A percentile compares a stretch with the other conserved stretches of the same genome.
phyloP scores from a whole-genome alignment of 495 filamentous ascomycete species.

The Neurospora discreta region DNA sequence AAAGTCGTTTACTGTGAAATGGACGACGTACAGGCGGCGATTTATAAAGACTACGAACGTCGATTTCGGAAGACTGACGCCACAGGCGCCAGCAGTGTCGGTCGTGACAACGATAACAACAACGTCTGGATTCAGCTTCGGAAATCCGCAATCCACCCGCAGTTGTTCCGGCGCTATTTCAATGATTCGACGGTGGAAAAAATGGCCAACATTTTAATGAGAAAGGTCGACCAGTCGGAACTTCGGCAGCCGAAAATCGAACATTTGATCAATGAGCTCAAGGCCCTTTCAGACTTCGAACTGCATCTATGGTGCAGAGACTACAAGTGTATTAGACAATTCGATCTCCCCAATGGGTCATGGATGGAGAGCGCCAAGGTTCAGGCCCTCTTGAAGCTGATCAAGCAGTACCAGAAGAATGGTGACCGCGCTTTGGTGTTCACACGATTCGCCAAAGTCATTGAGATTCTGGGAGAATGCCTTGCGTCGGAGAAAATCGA shows the following conservation, averaged over 20 bases:
- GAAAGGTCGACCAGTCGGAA: conserved; percentile 31
- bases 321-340: conserved; percentile 59
- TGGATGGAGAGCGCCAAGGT: conserved; percentile 96
- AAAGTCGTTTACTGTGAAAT: conserved; percentile 71
- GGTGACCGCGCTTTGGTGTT: conserved; percentile 85
- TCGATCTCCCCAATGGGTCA: conserved; percentile 57
- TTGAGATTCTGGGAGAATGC: conserved; percentile 79
- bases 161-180: conserved; percentile 75
- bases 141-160: conserved; percentile 85
- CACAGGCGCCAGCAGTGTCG: conserved; percentile 18
- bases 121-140: conserved; percentile 88
- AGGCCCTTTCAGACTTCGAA: conserved; percentile 67
- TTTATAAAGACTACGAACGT: conserved; percentile 49
- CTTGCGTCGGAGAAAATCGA: conserved; percentile 60
- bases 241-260: conserved; percentile 44
- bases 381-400: conserved; percentile 58
- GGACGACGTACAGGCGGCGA: conserved; percentile 51
- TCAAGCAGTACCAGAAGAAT: conserved; percentile 60
- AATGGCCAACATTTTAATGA: conserved; percentile 66
- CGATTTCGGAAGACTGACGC: conserved; percentile 34
- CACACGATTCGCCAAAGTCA: conserved; percentile 81
- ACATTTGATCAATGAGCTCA: conserved; percentile 61
- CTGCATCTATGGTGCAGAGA: conserved; percentile 68
- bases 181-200: conserved; percentile 58
- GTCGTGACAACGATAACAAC: conserved; percentile 34